Evolutionary conservation across 768 basidiomycete genomes (phyloP), one percentile per base, ranked within the genome.

Genomic region (Tylopilus cervinicoccineus): DNA sequence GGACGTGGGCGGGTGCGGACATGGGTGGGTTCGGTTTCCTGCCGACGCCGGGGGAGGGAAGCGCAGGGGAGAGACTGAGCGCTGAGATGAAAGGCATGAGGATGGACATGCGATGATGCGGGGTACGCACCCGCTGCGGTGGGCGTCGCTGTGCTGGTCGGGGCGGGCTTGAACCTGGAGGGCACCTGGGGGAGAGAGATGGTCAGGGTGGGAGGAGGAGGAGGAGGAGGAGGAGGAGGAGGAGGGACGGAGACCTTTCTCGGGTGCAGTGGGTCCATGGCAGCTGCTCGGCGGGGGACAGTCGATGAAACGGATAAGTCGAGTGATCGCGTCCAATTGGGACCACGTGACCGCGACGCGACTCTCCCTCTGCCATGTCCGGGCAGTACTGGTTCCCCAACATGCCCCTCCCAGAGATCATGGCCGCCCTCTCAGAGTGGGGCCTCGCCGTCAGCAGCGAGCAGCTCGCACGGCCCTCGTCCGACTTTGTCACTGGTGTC

Each of bases 401-500:
- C 38, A 82, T 88, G 78, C 71, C 76, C 33, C 70, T 75, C 26
- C 58, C 73, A 17, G 87, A 89, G 47, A 84, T 90, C 27, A 76
- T 85, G 32, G 67, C 73, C 42, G 75, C 83, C 3, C 76, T 92
- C 22, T 70, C 75, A 6, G 80, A 77, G 20, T 89, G 88, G 85
- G 83, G 81, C 2, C 71, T 89, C 26, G 70, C 77, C 8, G 75
- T 88, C 28, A 81, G 76, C 54, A 74, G 76, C 38, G 82, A 86
- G 43, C 85, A 89, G 53, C 80, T 92, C 36, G 61, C 75, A 36
- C 74, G 76, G 16, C 89, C 89, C 1, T 79, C 79, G 2, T 58
- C 81, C 1, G 86, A 89, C 36, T 87, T 88, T 54, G 85, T 90
- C 26, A 75, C 82, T 31, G 72, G 70, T 43, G 77, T 90, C 17